phyloP scores from a whole-genome alignment of 768 basidiomycete genomes.

The Psilocybe subaeruginosa region DNA sequence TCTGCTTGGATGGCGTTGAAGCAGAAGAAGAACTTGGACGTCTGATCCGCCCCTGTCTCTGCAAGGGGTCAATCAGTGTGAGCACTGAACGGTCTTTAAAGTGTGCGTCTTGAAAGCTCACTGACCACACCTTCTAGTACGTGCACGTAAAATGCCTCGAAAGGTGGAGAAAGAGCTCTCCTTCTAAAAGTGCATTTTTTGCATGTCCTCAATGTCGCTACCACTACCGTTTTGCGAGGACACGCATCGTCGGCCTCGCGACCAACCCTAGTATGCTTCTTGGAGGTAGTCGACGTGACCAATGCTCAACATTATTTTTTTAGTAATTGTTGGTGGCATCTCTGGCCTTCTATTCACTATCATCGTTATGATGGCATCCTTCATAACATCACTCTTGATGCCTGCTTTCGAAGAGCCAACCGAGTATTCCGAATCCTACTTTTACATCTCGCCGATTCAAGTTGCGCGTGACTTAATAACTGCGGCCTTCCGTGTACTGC shows the following conservation, averaged over 20 bases:
- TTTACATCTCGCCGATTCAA: conserved; percentile 55
- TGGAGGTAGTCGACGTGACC: background rate
- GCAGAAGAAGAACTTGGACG: conserved; percentile 67
- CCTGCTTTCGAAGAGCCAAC: conserved; percentile 57
- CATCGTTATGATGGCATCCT: conserved; percentile 71
- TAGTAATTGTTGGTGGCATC: conserved; percentile 67
- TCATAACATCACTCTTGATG: conserved; percentile 69
- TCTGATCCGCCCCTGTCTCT: conserved; percentile 81
- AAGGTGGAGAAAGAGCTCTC: conserved; percentile 68
- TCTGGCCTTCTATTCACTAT: conserved; percentile 65
- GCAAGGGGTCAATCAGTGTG: conserved; percentile 77
- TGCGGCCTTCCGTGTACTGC: conserved; percentile 63
- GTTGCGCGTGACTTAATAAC: conserved; percentile 63
- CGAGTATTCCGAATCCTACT: conserved; percentile 27
- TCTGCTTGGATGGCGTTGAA: conserved; percentile 74
- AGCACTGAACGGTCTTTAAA: conserved; percentile 23
- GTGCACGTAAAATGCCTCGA: conserved; percentile 83
- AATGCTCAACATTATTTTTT: conserved; percentile 15
- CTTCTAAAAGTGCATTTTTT: conserved; percentile 72
- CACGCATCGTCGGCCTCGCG: conserved; percentile 69
- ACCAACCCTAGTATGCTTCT: conserved; percentile 67
- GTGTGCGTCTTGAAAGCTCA: background rate
- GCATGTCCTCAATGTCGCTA: conserved; percentile 82
- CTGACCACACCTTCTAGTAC: conserved; percentile 46
- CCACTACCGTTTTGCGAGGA: conserved; percentile 76